Conservation (phyloP, 257 asterid genomes). For the Nicotiana attenuata region DNA sequence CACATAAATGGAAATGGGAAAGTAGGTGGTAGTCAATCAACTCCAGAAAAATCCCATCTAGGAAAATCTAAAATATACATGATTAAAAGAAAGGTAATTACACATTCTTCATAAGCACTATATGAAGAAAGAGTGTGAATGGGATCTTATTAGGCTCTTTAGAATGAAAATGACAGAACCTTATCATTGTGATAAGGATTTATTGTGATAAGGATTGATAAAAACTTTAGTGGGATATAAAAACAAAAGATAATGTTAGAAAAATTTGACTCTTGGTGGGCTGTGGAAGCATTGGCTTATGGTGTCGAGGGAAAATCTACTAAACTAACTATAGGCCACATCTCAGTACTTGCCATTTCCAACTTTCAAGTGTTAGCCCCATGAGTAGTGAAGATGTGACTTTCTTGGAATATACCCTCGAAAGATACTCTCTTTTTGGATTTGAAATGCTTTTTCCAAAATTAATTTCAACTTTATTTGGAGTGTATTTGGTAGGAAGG, state of each 20-base stretch:
- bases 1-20: too few species aligned
- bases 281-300: neutral
- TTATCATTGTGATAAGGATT: neutral
- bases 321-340: constrained; percentile 27
- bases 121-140: neutral
- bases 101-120: neutral
- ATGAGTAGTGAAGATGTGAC: constrained; percentile 26
- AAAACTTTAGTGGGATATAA: constrained; percentile 10
- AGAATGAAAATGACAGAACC: constrained; percentile 22
- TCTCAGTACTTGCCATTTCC: neutral
- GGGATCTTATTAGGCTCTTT: constrained; percentile 23
- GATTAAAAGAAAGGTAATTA: neutral
- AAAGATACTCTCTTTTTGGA: neutral
- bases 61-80: neutral
- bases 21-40: too few species aligned
- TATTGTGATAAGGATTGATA: constrained; percentile 21
- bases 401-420: constrained; percentile 14
- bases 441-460: neutral
- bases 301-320: constrained; percentile 15
- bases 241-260: neutral
- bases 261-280: constrained; percentile 13
- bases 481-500: too few species aligned
- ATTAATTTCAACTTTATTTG: too few species aligned
- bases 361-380: neutral
- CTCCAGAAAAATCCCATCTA: too few species aligned